phyloP scores from a whole-genome alignment of 2,329 filamentous ascomycete genomes.

The Moelleriella libera region DNA sequence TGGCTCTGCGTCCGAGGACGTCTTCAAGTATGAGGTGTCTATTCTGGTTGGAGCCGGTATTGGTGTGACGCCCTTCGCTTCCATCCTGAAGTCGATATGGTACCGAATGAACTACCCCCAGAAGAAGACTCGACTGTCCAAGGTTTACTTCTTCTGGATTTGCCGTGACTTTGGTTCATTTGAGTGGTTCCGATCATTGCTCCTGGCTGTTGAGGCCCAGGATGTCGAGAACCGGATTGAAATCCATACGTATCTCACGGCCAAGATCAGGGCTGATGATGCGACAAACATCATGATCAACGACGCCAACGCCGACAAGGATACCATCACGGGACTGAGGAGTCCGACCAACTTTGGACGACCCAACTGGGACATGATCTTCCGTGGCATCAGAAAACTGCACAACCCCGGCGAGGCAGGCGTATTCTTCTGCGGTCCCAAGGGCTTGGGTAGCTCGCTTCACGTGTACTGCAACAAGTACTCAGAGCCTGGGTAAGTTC shows the following conservation, averaged over 20 bases:
- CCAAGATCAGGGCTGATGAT: constrained; percentile 74
- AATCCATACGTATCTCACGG: constrained; percentile 79
- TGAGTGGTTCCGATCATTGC: constrained; percentile 77
- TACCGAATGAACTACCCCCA: constrained; percentile 84
- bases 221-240: constrained; percentile 75
- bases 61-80: constrained; percentile 75
- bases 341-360: constrained; percentile 76
- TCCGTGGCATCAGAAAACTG: constrained; percentile 68
- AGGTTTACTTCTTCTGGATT: constrained; percentile 90
- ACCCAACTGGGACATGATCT: constrained; percentile 86
- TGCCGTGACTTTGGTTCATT: constrained; percentile 80
- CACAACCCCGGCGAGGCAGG: constrained; percentile 59
- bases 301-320: constrained; percentile 70
- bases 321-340: constrained; percentile 70
- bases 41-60: constrained; percentile 73
- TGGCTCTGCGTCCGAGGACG: constrained; percentile 73
- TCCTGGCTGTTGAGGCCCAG: constrained; percentile 75
- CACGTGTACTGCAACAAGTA: constrained; percentile 84
- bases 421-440: constrained; percentile 78
- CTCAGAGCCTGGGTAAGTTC: constrained; percentile 58
- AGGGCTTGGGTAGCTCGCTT: constrained; percentile 60
- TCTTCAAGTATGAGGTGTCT: constrained; percentile 77
- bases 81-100: constrained; percentile 84
- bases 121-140: constrained; percentile 63
- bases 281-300: constrained; percentile 91